phyloP scores from a whole-genome alignment of 805 yeast species.

The Pichia scutulata region DNA sequence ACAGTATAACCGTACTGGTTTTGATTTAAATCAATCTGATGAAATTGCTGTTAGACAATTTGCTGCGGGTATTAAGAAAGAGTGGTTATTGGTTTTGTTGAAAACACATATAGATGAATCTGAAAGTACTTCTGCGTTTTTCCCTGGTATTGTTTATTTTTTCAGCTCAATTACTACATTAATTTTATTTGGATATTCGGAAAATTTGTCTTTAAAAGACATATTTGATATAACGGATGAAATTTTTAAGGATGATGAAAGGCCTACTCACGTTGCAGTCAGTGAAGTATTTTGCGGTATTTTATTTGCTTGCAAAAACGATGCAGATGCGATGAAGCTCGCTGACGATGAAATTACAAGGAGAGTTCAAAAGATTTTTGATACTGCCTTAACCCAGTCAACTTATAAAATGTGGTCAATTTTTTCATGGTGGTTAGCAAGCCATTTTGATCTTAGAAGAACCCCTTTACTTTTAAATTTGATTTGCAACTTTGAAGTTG shows the following conservation, averaged over 20 bases:
- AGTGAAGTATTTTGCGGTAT: slow-evolving; percentile 68
- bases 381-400: slow-evolving; percentile 63
- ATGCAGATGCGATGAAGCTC: slow-evolving; percentile 22
- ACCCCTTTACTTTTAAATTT: slow-evolving; percentile 42
- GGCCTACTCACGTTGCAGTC: slow-evolving; percentile 64
- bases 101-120: slow-evolving; percentile 54
- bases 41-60: slow-evolving; percentile 32
- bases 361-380: slow-evolving; percentile 41
- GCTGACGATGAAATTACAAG: slow-evolving; percentile 41
- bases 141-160: slow-evolving; percentile 55
- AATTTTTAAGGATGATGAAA: slow-evolving; percentile 57
- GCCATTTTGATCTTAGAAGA: slow-evolving; percentile 61
- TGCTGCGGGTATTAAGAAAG: slow-evolving; percentile 40
- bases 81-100: slow-evolving; percentile 51
- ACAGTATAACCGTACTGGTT: slow-evolving; percentile 22
- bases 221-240: slow-evolving; percentile 42
- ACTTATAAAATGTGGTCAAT: slow-evolving; percentile 68
- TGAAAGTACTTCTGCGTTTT: slow-evolving; percentile 60
- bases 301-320: slow-evolving; percentile 39
- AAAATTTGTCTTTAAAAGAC: slow-evolving; percentile 41
- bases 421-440: slow-evolving; percentile 66
- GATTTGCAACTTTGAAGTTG: slow-evolving; percentile 41
- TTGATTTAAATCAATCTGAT: slow-evolving; percentile 38
- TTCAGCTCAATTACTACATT: slow-evolving; percentile 44
- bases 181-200: slow-evolving; percentile 36